Base-by-base conservation (phyloP, 257 asterid genomes). In the Solanum peruvianum region DNA sequence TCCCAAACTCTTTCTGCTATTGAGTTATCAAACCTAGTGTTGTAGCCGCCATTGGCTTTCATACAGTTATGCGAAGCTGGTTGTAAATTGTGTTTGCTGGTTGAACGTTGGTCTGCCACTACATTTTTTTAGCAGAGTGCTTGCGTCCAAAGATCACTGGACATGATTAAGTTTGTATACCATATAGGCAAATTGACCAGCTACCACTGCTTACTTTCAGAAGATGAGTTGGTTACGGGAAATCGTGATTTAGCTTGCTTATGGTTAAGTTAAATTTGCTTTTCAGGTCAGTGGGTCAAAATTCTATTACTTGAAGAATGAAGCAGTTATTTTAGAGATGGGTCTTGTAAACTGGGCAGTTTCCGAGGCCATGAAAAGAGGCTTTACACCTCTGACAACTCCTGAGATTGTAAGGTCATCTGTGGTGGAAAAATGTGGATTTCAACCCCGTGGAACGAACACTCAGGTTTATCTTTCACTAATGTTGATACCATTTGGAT, bases 401-500 rank as follows among this genome's bases (percentile, higher is more conserved):
- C 99, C 99, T 86, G 99, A 97, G 92, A 92, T 97, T 52, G 99
- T 96, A 16, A 91, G 98, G 78, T 97, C 99, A 72, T 94, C 99
- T 66, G 93, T 96, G 73, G 94, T 97, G 67, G 99, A 97, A 90
- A 97, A 97, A 91, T 97, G 99, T 56, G 99, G 99, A 69, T 97
- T 97, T 89, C 99, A 95, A 92, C 99, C 99, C 73, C 98, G 98
- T 49, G 99, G 99, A 88, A 89, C 98, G 20, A 97, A 96, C 91
- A 96, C 99, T 91, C 99, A 96, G 99, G 99, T 97, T 87, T 45
- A 27, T 89, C 82, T 47, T 71, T 60, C 71, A 29, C 56, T 70
- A 41, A 15, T 20, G 10, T 15, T 72, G 81, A 72, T 85, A 29
- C 67, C 64, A 16, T 80, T 80, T 27, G 60, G 67, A 27, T 78